Evolutionary conservation across 176 grass and related monocot species (phyloP).

Genomic region (Alopecurus myosuroides): DNA sequence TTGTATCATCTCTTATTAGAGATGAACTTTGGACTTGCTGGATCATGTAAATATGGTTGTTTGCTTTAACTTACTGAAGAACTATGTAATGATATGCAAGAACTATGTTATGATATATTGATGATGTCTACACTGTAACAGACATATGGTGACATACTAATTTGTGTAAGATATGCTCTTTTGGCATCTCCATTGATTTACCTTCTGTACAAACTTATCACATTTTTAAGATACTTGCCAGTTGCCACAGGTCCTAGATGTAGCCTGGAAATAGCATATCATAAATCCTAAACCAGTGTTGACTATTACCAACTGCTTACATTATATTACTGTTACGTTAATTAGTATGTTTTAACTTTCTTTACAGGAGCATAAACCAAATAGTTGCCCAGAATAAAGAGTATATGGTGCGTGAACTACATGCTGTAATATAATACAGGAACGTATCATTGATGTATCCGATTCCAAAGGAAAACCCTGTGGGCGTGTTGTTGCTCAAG

Average conservation of each 20-base stretch:
- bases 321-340: neutral
- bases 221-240: neutral
- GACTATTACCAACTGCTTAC: neutral
- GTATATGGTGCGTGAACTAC: slow-evolving; percentile 71
- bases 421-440: too few relatives aligned
- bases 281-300: neutral
- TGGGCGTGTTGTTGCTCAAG: slow-evolving; percentile 85
- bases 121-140: neutral
- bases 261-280: neutral
- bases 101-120: neutral
- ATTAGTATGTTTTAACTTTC: slow-evolving; percentile 3
- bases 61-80: neutral
- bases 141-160: neutral
- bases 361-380: slow-evolving; percentile 63
- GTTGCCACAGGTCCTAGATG: neutral
- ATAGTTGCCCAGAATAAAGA: slow-evolving; percentile 67
- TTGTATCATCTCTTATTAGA: neutral
- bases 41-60: neutral
- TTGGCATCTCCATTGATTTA: neutral
- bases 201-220: slow-evolving; percentile 17
- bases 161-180: neutral
- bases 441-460: slow-evolving; percentile 79
- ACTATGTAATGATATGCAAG: neutral
- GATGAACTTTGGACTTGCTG: neutral
- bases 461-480: slow-evolving; percentile 85